Evolutionary conservation across 306 rosid species (phyloP).

Genomic region (Psophocarpus tetragonolobus): DNA sequence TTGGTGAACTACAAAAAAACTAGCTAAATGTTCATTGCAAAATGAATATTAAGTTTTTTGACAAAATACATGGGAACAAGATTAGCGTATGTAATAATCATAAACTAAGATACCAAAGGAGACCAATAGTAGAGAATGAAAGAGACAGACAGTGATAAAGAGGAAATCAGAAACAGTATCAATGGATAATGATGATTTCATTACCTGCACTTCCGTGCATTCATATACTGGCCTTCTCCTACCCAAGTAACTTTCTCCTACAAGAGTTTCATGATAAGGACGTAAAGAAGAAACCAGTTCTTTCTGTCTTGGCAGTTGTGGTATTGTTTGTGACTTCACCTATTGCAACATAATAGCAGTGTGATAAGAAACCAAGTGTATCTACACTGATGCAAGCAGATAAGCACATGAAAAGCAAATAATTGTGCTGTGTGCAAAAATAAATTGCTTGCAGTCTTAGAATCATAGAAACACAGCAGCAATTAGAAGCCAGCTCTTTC

Average conservation of each 20-base stretch:
- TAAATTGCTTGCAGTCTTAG: not conserved
- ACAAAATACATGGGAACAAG: conserved; percentile 7
- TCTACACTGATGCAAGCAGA: not conserved
- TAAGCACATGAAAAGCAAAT: conserved; percentile 12
- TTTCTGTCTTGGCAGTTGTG: conserved; percentile 77
- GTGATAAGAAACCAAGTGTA: conserved; percentile 26
- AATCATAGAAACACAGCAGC: not conserved
- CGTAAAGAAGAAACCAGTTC: conserved; percentile 75
- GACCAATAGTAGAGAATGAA: not conserved
- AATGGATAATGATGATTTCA: not conserved
- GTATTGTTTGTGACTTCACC: conserved; percentile 85
- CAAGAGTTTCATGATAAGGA: conserved; percentile 81
- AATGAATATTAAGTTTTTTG: conserved; percentile 9
- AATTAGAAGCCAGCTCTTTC: not conserved
- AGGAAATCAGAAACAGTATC: not conserved
- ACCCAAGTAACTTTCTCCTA: conserved; percentile 93
- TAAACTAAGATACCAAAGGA: not conserved
- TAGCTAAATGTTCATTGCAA: not conserved
- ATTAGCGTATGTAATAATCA: conserved; percentile 2
- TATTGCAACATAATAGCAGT: conserved; percentile 42
- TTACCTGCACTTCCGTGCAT: conserved; percentile 92
- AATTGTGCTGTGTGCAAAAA: not conserved
- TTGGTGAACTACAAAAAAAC: not conserved
- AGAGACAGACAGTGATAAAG: not conserved
- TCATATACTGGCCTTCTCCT: conserved; percentile 85